These are phyloP conservation scores for Suillus ampliporus DNA, from an alignment of 768 basidiomycete genomes.

Conservation along the genomic window DNA sequence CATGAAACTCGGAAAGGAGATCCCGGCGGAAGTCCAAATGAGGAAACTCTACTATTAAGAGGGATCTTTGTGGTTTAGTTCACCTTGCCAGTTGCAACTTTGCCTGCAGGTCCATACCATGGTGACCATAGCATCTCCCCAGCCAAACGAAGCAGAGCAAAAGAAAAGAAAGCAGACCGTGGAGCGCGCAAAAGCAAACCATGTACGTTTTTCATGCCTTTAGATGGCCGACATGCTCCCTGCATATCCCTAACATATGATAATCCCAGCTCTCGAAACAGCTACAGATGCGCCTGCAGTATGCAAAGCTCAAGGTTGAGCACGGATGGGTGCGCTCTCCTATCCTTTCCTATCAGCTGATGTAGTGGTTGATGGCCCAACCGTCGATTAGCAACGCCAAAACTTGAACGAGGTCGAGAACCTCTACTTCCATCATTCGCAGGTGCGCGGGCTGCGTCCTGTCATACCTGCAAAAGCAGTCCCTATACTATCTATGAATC, in stretches of 20 bases:
- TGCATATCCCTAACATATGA: conserved; percentile 7
- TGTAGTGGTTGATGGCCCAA: not conserved
- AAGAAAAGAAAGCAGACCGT: conserved; percentile 55
- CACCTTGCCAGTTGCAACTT: conserved; percentile 2
- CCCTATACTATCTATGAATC: conserved; percentile 15
- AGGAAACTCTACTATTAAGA: conserved; percentile 1
- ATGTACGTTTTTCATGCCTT: conserved; percentile 46
- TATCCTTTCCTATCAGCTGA: not conserved
- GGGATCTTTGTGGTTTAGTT: conserved; percentile 7
- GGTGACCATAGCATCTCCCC: conserved; percentile 26
- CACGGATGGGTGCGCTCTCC: conserved; percentile 71
- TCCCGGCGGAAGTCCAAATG: conserved; percentile 10
- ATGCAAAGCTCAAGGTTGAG: conserved; percentile 80
- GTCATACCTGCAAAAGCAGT: conserved; percentile 21
- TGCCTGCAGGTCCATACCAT: conserved; percentile 21
- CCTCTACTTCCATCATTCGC: conserved; percentile 78
- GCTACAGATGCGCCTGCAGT: conserved; percentile 75
- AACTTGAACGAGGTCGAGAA: conserved; percentile 84
- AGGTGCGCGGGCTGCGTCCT: conserved; percentile 43
- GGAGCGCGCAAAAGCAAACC: conserved; percentile 61
- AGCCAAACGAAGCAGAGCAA: conserved; percentile 35
- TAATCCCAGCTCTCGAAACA: conserved; percentile 65
- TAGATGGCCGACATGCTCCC: conserved; percentile 5
- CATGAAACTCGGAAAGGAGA: not conserved
- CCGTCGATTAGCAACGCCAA: conserved; percentile 64